Evolutionary conservation across 1,284 basidiomycete species (phyloP).

Genomic region (Sporisorium scitamineum): DNA sequence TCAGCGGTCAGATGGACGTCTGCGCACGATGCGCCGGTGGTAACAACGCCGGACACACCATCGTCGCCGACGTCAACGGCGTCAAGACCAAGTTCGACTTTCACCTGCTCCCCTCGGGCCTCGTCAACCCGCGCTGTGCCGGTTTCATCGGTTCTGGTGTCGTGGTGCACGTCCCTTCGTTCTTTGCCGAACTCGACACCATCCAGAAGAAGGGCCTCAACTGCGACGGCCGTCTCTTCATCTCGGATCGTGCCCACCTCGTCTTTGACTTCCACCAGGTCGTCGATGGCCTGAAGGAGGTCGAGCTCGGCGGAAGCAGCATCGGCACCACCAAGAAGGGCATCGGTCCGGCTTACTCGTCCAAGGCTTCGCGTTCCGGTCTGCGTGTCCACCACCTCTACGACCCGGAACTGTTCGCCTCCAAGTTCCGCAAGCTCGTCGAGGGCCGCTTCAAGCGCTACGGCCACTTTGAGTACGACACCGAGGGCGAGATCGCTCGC

Average conservation of each 20-base stretch:
- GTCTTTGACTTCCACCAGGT: constrained; percentile 99
- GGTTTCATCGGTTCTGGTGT: constrained; percentile 94
- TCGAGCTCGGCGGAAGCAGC: constrained; percentile 88
- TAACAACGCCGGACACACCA: constrained; percentile 98
- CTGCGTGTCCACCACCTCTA: constrained; percentile 96
- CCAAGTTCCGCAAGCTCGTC: constrained; percentile 93
- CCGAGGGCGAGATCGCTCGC: constrained; percentile 91
- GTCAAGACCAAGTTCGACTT: constrained; percentile 90
- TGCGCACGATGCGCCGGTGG: constrained; percentile 97
- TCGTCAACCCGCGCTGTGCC: constrained; percentile 87
- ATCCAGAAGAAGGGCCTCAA: constrained; percentile 83
- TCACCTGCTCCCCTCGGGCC: constrained; percentile 91
- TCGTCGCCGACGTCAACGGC: constrained; percentile 83
- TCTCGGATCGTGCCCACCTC: constrained; percentile 95
- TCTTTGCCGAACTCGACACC: constrained; percentile 92
- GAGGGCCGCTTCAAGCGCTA: constrained; percentile 98
- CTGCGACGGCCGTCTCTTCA: constrained; percentile 85
- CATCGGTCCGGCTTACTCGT: constrained; percentile 97
- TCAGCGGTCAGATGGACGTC: constrained; percentile 81
- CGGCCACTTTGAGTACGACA: constrained; percentile 97
- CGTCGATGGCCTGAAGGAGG: constrained; percentile 97
- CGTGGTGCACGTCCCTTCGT: constrained; percentile 93
- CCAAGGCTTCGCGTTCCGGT: constrained; percentile 95
- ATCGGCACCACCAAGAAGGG: constrained; percentile 98
- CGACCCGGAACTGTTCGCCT: constrained; percentile 85